Evolutionary conservation across 2,329 filamentous ascomycete species (phyloP), one percentile per base, ranked within the genome.

Genomic region (Colletotrichum sojae): DNA sequence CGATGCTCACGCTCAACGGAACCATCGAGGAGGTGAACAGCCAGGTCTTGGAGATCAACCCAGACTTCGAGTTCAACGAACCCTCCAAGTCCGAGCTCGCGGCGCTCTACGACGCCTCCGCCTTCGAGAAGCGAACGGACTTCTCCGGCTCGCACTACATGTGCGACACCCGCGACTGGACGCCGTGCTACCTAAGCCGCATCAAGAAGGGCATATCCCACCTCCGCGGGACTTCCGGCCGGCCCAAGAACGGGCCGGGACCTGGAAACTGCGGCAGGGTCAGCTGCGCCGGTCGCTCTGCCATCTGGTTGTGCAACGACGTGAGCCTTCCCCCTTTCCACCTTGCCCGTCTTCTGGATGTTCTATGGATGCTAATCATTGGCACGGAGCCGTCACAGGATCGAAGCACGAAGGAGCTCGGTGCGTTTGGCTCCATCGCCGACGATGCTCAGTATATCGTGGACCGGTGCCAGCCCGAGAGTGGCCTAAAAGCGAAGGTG

Each of bases 221-320:
- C 61, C 71, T 75, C 6, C 36, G 51, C 1, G 13, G 48, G 3
- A 25, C 72, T 12, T 36, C 46, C 8, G 70, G 73, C 13, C 31
- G 48, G 39, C 67, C 72, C 1, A 52, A 20, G 9, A 66, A 63
- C 25, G 67, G 67, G 3, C 56, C 67, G 3, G 73, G 73, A 6
- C 67, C 70, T 9, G 60, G 59, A 18, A 60, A 56, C 43, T 75
- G 73, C 52, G 62, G 59, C 5, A 69, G 71, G 2, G 73, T 74
- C 8, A 74, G 72, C 52, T 74, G 74, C 48, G 63, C 61, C 2
- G 71, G 63, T 8, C 46, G 58, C 0, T 54, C 69, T 12, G 71
- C 60, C 22, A 73, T 74, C 31, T 71, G 39, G n/a, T 74, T 72
- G 73, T 76, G 74, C 64, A 75, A 76, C 59, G 69, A 73, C 15